Evolutionary conservation across 805 yeast genomes (phyloP).

Genomic region (Suhomyces emberorum): DNA sequence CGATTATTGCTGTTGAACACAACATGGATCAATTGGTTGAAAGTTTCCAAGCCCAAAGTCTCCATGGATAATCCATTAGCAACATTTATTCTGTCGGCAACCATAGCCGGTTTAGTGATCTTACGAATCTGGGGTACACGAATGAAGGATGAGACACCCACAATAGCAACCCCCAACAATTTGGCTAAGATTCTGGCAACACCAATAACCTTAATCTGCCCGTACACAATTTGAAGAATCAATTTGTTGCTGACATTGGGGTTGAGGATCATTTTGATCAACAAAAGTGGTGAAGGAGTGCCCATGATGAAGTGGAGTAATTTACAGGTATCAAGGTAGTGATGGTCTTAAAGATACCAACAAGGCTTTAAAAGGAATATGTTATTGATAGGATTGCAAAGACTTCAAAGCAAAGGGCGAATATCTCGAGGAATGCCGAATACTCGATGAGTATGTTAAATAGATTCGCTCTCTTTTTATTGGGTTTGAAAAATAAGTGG

Average conservation of each 20-base stretch:
- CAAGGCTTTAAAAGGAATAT: too few species aligned
- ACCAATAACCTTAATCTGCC: constrained; percentile 33
- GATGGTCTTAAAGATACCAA: too few species aligned
- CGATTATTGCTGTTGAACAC: constrained; percentile 34
- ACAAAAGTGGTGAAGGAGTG: constrained; percentile 23
- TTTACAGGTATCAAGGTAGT: too few species aligned
- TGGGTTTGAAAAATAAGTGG: too few species aligned
- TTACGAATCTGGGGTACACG: constrained; percentile 41
- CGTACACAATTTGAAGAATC: constrained; percentile 35
- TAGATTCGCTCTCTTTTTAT: too few species aligned
- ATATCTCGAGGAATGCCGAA: too few species aligned
- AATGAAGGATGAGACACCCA: constrained; percentile 36
- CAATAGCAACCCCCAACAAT: constrained; percentile 31
- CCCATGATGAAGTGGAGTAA: too few species aligned
- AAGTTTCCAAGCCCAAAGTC: constrained; percentile 34
- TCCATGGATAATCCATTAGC: constrained; percentile 37
- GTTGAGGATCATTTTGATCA: constrained; percentile 34
- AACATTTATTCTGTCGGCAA: constrained; percentile 25
- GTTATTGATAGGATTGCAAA: too few species aligned
- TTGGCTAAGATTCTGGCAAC: constrained; percentile 31
- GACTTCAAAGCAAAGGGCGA: too few species aligned
- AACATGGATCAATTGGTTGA: constrained; percentile 37
- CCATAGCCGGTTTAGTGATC: constrained; percentile 25
- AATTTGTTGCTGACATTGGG: constrained; percentile 39
- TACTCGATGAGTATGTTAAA: too few species aligned